Evolutionary conservation across 192 early-diverging fungal species (phyloP).

Genomic region (Allomyces javanicus): DNA sequence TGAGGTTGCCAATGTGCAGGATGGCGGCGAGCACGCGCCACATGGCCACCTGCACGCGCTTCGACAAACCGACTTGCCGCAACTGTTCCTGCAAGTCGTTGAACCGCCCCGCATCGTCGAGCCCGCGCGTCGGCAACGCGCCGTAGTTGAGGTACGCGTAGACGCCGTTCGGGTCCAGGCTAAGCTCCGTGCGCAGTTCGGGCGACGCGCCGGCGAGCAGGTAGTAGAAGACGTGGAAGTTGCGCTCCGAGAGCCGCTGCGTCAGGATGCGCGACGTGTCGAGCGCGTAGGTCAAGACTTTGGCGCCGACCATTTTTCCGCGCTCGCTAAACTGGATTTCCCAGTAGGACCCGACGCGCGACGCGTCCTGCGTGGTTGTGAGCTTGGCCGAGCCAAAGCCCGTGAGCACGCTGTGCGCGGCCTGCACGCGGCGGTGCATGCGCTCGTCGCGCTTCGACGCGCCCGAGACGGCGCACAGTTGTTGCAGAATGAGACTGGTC

Average conservation of each 20-base stretch:
- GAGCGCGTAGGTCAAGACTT: slow-evolving; percentile 47
- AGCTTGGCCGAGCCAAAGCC: slow-evolving; percentile 60
- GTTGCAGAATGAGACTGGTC: slow-evolving; percentile 44
- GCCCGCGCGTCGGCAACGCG: slow-evolving; percentile 20
- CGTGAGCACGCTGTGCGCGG: slow-evolving; percentile 49
- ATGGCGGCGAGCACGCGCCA: slow-evolving; percentile 74
- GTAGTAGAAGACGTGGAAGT: slow-evolving; percentile 64
- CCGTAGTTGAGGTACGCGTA: slow-evolving; percentile 1
- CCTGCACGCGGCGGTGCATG: slow-evolving; percentile 45
- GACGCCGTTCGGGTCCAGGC: slow-evolving; percentile 19
- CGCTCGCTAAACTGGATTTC: slow-evolving; percentile 78
- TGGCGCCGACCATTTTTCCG: slow-evolving; percentile 63
- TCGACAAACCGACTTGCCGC: slow-evolving; percentile 34
- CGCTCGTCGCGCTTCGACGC: slow-evolving; percentile 56
- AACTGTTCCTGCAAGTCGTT: slow-evolving; percentile 42
- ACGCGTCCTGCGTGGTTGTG: slow-evolving; percentile 37
- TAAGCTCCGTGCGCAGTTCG: slow-evolving; percentile 46
- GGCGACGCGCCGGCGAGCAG: slow-evolving; percentile 55
- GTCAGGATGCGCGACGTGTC: slow-evolving; percentile 40
- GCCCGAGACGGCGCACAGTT: slow-evolving; percentile 52
- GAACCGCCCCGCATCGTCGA: slow-evolving; percentile 36
- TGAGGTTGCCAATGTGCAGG: slow-evolving; percentile 75
- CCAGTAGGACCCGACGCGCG: slow-evolving; percentile 57
- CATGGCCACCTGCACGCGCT: slow-evolving; percentile 50
- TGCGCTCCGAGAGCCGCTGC: slow-evolving; percentile 33